phyloP scores from a whole-genome alignment of 2,329 filamentous ascomycete species.

The Helminthosporium solani region DNA sequence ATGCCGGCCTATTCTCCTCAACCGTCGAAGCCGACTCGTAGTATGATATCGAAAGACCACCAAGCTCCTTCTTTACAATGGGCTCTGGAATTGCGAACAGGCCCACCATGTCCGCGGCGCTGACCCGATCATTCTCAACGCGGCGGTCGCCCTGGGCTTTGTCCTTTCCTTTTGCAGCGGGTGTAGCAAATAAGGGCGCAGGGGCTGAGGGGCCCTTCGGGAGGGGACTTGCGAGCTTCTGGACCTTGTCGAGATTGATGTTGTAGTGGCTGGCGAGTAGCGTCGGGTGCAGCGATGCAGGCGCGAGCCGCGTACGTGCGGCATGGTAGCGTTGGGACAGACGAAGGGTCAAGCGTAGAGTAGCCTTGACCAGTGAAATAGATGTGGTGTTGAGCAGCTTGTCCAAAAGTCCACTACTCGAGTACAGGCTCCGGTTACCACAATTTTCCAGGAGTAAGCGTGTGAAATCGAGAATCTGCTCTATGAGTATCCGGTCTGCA shows the following conservation, averaged over 20 bases:
- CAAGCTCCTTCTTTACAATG: slow-evolving; percentile 72
- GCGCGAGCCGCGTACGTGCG: slow-evolving; percentile 72
- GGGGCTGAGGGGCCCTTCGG: slow-evolving; percentile 62
- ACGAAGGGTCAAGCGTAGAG: slow-evolving; percentile 78
- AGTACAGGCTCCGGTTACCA: slow-evolving; percentile 94
- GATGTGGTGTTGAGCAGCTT: slow-evolving; percentile 87
- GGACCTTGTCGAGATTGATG: slow-evolving; percentile 72
- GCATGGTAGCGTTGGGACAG: slow-evolving; percentile 91
- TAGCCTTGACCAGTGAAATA: slow-evolving; percentile 72
- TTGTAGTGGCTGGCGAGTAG: slow-evolving; percentile 82
- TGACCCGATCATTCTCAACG: slow-evolving; percentile 37
- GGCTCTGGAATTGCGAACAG: slow-evolving; percentile 56
- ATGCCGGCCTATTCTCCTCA: slow-evolving; percentile 21
- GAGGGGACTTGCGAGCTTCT: slow-evolving; percentile 81
- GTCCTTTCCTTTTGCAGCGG: slow-evolving; percentile 73
- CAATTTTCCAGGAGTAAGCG: slow-evolving; percentile 88
- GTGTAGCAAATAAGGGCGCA: slow-evolving; percentile 52
- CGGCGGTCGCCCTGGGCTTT: slow-evolving; percentile 53
- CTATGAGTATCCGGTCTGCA: slow-evolving; percentile 77
- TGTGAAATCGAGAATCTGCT: slow-evolving; percentile 81
- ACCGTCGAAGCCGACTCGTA: slow-evolving; percentile 55
- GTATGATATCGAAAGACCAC: slow-evolving; percentile 76
- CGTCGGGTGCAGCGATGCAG: slow-evolving; percentile 67
- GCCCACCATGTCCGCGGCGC: slow-evolving; percentile 68
- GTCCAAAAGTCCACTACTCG: slow-evolving; percentile 86